These are phyloP conservation scores for Coemansia sp. DNA, from an alignment of 192 early-diverging fungal species.

Conservation along the genomic window DNA sequence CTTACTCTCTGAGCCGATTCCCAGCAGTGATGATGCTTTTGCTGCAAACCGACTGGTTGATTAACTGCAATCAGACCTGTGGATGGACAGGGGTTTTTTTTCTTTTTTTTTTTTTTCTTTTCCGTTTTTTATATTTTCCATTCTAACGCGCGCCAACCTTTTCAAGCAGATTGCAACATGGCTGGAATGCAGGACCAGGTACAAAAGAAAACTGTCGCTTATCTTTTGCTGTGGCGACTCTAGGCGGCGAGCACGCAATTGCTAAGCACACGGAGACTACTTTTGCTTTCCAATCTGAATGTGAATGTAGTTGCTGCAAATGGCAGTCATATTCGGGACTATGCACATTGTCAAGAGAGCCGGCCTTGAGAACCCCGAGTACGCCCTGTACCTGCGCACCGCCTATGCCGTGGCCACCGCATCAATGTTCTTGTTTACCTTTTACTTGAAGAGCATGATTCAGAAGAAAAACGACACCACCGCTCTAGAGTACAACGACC, in stretches of 20 bases:
- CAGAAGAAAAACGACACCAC: constrained; percentile 78
- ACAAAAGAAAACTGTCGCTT: background rate
- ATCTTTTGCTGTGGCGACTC: too few species aligned
- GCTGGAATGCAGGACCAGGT: constrained; percentile 50
- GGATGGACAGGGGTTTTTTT: too few species aligned
- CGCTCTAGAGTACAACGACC: constrained; percentile 73
- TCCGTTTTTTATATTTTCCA: background rate
- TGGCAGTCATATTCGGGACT: constrained; percentile 62
- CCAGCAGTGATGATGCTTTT: too few species aligned
- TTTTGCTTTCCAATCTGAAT: background rate
- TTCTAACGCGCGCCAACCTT: background rate
- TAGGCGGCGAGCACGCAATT: too few species aligned
- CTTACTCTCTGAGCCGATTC: constrained; percentile 12
- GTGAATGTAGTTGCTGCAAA: constrained; percentile 33
- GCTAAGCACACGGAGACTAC: too few species aligned
- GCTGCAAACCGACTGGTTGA: background rate
- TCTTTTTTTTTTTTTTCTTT: background rate
- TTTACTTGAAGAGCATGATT: constrained; percentile 55
- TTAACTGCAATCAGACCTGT: too few species aligned
- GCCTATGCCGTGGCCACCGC: constrained; percentile 24
- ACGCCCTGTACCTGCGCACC: constrained; percentile 25
- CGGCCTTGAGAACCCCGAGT: constrained; percentile 46
- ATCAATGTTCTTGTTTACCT: constrained; percentile 25
- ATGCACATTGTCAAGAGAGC: constrained; percentile 65
- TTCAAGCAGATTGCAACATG: constrained; percentile 10